Base-by-base conservation (phyloP, 352 stramenopile genomes). In the Pseudoperonospora humuli region DNA sequence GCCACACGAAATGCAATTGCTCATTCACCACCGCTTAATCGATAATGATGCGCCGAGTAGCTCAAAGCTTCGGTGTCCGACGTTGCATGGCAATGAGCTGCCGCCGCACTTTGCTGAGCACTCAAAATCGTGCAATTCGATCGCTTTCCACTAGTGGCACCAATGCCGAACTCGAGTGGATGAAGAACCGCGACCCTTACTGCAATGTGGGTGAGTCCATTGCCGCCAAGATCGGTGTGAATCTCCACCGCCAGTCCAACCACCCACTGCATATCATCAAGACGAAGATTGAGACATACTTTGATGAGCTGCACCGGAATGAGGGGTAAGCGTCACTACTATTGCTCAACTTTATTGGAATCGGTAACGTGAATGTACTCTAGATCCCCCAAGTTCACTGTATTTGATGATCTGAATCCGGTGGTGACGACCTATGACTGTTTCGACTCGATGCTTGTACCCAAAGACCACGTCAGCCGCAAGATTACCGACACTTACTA, bases 211-310 rank as follows among this genome's bases (percentile, higher is more conserved):
- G 74, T 37, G 68, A 86, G 28, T 77, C 71, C 13, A 93, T 96
- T 28, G 77, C 75, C 14, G 57, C 68, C 38, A 96, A 96, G 54
- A 91, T 96, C 37, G 87, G 86, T 26, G 61, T 74, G 27, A 95
- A 95, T 46, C 43, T 96, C 49, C 87, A 96, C 63, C 67, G 61
- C 17, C 57, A 85, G 57, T 64, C 69, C 29, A 71, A 94, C 48
- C 87, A 96, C 57, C 87, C 87, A 43, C 65, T 96, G 39, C 82
- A 93, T 54, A 96, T 96, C 50, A 96, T 96, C 54, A 96, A 96
- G 63, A 86, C 73, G 44, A 95, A 86, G 63, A 96, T 96, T 56
- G 84, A 95, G 48, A 42, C 59, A 20, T 96, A 95, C 64, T 96
- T 96, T 55, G 64, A 90, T 34, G 51, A 72, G n/a, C 56, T 88